Evolutionary conservation across 192 early-diverging fungal genomes (phyloP).

Genomic region (Backusella sp.): DNA sequence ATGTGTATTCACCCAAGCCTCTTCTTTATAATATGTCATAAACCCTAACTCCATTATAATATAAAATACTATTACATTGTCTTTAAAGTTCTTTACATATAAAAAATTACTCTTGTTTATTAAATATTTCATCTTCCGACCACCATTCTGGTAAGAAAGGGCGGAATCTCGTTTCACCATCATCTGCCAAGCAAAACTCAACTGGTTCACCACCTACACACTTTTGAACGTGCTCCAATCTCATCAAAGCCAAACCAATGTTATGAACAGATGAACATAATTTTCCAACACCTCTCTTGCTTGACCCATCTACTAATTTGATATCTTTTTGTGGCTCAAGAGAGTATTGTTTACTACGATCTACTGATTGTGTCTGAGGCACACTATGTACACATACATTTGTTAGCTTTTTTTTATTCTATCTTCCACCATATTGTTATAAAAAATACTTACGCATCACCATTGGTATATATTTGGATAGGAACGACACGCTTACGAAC

Average conservation of each 20-base stretch:
- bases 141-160: slow-evolving; percentile 32
- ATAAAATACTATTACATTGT: neutral
- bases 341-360: neutral
- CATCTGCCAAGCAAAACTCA: slow-evolving; percentile 1
- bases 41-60: neutral
- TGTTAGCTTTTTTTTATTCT: neutral
- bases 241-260: slow-evolving; percentile 84
- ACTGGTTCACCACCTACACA: neutral
- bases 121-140: slow-evolving; percentile 5
- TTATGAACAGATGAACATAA: slow-evolving; percentile 67
- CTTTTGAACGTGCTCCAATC: slow-evolving; percentile 67
- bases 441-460: slow-evolving; percentile 42
- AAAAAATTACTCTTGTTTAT: slow-evolving; percentile 2
- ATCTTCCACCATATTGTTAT: neutral
- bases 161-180: slow-evolving; percentile 2
- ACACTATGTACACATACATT: neutral
- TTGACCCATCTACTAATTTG: slow-evolving; percentile 32
- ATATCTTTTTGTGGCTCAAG: slow-evolving; percentile 34
- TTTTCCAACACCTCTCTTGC: slow-evolving; percentile 60
- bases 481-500: slow-evolving; percentile 91
- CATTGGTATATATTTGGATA: slow-evolving; percentile 57
- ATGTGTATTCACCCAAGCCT: too few species aligned
- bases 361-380: slow-evolving; percentile 17
- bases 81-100: neutral
- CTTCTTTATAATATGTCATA: neutral